phyloP scores from a whole-genome alignment of 257 asterid genomes.

The Knoxia roxburghii region DNA sequence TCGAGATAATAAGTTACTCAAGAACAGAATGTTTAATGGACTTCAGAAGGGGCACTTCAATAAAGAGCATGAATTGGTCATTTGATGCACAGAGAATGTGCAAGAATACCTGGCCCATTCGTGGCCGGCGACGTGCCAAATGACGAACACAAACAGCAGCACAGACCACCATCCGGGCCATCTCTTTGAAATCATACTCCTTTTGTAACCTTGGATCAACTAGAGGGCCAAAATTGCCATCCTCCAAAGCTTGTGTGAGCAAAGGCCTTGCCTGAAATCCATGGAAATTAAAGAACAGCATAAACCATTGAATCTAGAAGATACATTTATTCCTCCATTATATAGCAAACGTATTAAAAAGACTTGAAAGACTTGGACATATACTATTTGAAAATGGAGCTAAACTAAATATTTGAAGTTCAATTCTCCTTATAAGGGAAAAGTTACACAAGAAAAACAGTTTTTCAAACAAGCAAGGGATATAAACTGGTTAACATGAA shows the following conservation, averaged over 20 bases:
- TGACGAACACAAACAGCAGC: conserved; percentile 85
- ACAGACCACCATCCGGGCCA: conserved; percentile 76
- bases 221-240: conserved; percentile 42
- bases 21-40: neutral
- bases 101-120: conserved; percentile 63
- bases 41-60: neutral
- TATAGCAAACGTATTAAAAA: no score
- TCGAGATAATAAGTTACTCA: no score
- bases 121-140: conserved; percentile 81
- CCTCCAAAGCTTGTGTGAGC: conserved; percentile 65
- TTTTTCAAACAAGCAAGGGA: neutral
- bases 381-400: no score
- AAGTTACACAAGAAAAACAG: neutral
- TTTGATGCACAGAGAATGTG: neutral
- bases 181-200: conserved; percentile 52
- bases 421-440: neutral
- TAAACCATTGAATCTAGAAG: neutral
- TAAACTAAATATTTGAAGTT: neutral
- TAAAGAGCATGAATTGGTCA: no score
- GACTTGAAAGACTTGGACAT: no score
- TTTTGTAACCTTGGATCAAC: conserved; percentile 71
- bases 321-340: neutral
- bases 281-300: neutral
- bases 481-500: neutral
- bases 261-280: conserved; percentile 80